Base-by-base conservation (phyloP, 2,329 filamentous ascomycete genomes). In the Exophiala phaeomuriformis region DNA sequence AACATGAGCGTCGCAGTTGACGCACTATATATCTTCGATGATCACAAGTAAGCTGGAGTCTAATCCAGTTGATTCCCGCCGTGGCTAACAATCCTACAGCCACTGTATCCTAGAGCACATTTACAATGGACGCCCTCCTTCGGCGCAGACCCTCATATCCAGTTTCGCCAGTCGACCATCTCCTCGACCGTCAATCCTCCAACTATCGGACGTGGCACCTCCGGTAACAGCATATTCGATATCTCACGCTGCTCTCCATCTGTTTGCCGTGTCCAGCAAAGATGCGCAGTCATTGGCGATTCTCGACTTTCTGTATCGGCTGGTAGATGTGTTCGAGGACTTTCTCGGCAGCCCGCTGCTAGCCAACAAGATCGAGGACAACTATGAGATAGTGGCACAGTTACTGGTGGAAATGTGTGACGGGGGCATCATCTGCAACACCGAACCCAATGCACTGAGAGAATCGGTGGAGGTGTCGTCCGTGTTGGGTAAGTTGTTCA, bases 361-460 rank as follows among this genome's bases (percentile, higher is more conserved):
- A 53, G 85, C 90, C 19, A 81, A 80, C 66, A 95, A 93, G 74
- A 85, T 98, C 60, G 90, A 96, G 70, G 80, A 77, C 62, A 90
- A 83, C 70, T 97, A 97, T 71, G 88, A 97, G 80, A 85, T 97
- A 30, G 86, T 94, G 33, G 90, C 90, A 12, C 93, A 98, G 72
- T 74, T 98, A 29, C 77, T 97, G 55, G 88, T 84, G 57, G 93
- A 98, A 72, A 95, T 98, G 86, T 96, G 93, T 68, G 93, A 98
- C 75, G 88, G 84, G 39, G 93, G 93, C 10, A 80, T 84, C n/a
- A 79, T 96, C 35, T 86, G 81, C 65, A 95, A 89, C 52, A 96
- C 91, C 1, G 93, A 98, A 69, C 86, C 88, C 6, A 97, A 98
- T 74, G 88, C 90, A 19, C 72, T 98, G 65, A 81, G 89, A 64